These are phyloP conservation scores for sorghum (Sorghum bicolor) DNA, from an alignment of 176 grass and related monocot genomes.

Conservation along the genomic window DNA sequence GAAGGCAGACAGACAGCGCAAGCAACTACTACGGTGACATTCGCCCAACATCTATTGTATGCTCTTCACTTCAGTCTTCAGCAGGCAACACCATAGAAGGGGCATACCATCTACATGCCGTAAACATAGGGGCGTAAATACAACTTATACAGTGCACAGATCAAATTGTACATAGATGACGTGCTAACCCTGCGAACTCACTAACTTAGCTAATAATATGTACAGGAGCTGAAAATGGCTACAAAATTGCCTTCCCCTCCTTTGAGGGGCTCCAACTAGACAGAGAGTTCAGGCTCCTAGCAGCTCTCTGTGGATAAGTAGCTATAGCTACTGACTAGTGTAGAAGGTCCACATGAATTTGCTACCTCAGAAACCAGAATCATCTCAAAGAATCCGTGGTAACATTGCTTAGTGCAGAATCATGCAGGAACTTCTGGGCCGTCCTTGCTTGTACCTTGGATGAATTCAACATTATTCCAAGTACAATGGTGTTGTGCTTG, in stretches of 20 bases:
- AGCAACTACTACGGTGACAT: neutral
- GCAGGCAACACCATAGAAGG: neutral
- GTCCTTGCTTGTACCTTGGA: slow-evolving; percentile 13
- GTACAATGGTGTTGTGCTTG: neutral
- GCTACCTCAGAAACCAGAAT: slow-evolving; percentile 7
- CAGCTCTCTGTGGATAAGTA: slow-evolving; percentile 19
- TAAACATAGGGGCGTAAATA: neutral
- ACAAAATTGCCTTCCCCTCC: slow-evolving; percentile 40
- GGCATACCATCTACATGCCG: neutral
- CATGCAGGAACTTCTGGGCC: neutral
- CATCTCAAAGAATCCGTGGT: slow-evolving; percentile 3
- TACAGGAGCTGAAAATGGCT: slow-evolving; percentile 41
- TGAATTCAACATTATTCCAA: neutral
- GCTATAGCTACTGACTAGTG: neutral
- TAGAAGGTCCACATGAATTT: neutral
- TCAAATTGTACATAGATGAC: slow-evolving; percentile 29
- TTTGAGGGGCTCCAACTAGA: slow-evolving; percentile 20
- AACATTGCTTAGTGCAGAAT: neutral
- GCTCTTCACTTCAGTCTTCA: neutral
- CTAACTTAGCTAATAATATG: slow-evolving; percentile 32
- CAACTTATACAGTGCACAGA: slow-evolving; percentile 36
- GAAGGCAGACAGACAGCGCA: neutral
- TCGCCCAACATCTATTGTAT: neutral
- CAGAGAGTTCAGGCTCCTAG: slow-evolving; percentile 1
- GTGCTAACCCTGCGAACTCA: slow-evolving; percentile 21